phyloP scores from a whole-genome alignment of 257 asterid genomes.

The Solanum sejunctum region DNA sequence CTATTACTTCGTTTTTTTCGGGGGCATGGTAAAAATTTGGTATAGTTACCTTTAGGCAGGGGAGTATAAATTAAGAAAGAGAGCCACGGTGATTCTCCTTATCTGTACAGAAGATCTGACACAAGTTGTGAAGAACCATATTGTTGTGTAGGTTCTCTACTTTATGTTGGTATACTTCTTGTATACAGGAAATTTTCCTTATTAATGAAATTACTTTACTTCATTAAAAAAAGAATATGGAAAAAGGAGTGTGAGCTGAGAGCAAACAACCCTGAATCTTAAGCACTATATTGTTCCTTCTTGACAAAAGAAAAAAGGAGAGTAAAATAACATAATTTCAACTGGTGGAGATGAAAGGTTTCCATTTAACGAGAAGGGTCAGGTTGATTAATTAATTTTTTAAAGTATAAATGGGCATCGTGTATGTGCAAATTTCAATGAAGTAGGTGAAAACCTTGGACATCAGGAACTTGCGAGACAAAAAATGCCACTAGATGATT shows the following conservation, averaged over 20 bases:
- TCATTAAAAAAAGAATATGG: background rate
- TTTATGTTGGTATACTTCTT: background rate
- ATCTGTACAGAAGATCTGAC: background rate
- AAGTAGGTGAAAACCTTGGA: background rate
- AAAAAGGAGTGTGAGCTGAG: background rate
- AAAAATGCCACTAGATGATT: background rate
- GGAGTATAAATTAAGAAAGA: background rate
- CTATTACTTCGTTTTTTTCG: background rate
- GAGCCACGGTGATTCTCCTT: background rate
- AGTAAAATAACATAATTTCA: background rate
- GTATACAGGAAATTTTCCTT: background rate
- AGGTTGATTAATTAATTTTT: background rate
- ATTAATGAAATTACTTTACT: background rate
- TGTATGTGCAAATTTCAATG: background rate
- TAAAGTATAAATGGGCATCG: background rate
- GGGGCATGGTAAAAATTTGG: background rate
- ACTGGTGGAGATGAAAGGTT: background rate
- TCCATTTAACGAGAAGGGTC: background rate
- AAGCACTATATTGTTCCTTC: background rate
- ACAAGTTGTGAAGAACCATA: background rate
- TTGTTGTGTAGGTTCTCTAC: background rate
- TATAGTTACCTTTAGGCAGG: background rate
- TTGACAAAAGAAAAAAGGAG: background rate
- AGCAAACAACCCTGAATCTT: background rate
- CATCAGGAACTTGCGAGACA: background rate